Conservation (phyloP, 1,139 yeast genomes). For the Geotrichum phurueaensis region DNA sequence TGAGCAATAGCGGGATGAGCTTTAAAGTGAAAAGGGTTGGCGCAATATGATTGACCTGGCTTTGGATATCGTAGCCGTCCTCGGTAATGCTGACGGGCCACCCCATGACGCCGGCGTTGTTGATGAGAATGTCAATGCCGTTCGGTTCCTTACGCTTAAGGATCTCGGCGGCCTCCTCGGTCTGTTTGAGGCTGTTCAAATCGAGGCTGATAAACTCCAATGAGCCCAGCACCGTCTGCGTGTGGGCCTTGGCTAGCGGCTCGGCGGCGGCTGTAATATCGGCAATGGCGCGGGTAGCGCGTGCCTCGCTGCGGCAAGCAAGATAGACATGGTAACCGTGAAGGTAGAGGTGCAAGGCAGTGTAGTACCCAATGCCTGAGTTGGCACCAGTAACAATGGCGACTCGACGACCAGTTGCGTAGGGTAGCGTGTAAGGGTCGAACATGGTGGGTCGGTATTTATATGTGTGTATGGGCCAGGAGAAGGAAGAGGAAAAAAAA, state of each 20-base stretch:
- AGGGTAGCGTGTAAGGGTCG: conserved; percentile 26
- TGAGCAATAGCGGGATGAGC: conserved; percentile 50
- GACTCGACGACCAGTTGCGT: conserved; percentile 41
- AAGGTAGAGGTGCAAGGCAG: conserved; percentile 65
- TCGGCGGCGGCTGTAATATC: conserved; percentile 52
- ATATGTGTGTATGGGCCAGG: no score
- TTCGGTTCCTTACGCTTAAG: conserved; percentile 45
- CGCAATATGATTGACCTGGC: conserved; percentile 73
- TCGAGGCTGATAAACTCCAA: conserved; percentile 58
- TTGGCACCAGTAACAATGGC: conserved; percentile 78
- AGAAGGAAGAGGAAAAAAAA: background rate
- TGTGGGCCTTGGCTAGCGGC: conserved; percentile 21
- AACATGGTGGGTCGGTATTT: conserved; percentile 2
- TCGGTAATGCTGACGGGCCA: conserved; percentile 57
- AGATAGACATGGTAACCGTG: conserved; percentile 75
- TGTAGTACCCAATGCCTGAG: conserved; percentile 73
- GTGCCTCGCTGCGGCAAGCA: conserved; percentile 59
- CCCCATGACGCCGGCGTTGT: conserved; percentile 83
- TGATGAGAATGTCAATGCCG: conserved; percentile 55
- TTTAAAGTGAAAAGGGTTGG: conserved; percentile 66
- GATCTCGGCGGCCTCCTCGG: conserved; percentile 49
- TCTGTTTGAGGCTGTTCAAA: conserved; percentile 52
- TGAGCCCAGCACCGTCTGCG: conserved; percentile 44
- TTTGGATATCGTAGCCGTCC: conserved; percentile 74
- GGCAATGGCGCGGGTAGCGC: conserved; percentile 51